Evolutionary conservation across 768 basidiomycete species (phyloP), one percentile per base, ranked within the genome.

Genomic region (Clitopilus hobsonii): DNA sequence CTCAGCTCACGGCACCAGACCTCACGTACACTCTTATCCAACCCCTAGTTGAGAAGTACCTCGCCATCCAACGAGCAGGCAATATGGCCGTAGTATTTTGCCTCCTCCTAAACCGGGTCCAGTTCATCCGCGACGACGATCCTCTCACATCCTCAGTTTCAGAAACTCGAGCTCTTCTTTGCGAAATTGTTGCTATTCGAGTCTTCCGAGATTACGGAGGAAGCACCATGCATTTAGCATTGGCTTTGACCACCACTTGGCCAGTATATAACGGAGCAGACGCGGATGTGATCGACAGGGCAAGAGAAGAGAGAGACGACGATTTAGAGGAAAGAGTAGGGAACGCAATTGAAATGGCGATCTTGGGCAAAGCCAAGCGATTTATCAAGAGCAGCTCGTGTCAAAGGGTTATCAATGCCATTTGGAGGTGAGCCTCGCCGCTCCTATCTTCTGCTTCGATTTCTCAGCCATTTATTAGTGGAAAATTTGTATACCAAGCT

Each of bases 341-440:
- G 5, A 97, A 94, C 63, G 94, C 93, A 1, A 89, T 97, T 50
- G 94, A 98, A 68, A 78, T 93, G 76, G 94, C 94, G 3, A 94
- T 97, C 59, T 76, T 96, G 20, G 83, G 89, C 56, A 88, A 85
- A 63, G 86, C 93, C 4, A 94, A 92, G 63, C 75, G 84, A 18
- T 97, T 98, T 70, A 94, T 96, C 64, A 92, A 94, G 65, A 88
- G 85, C 60, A 83, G 89, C 0, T 82, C 92, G 1, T 94, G 89
- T 63, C 94, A 97, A 66, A 94, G 86, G 63, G 90, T 98, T 49
- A 95, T 96, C 56, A 82, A 89, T 70, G 82, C 78, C 0, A 90
- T 90, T 25, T 91, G 89, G 88, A 78, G 79, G 88, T 88, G 66
- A 62, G 80, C 29, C 4, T 2, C 7, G 26, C n/a, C n/a, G n/a